phyloP scores from a whole-genome alignment of 129 eudicot species.

The Dittrichia graveolens region DNA sequence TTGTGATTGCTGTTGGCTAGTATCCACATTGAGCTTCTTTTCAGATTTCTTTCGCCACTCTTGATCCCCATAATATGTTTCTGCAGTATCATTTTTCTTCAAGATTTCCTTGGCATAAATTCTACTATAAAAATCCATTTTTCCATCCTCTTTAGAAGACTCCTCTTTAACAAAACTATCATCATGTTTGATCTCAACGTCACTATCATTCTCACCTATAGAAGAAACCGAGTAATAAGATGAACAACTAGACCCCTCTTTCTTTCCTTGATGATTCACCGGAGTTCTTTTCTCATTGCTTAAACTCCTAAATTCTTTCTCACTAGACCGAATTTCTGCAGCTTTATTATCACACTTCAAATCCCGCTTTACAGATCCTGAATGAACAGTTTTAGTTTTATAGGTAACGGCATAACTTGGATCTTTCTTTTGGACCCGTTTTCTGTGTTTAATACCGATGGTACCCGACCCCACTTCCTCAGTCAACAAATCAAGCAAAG shows the following conservation, averaged over 20 bases:
- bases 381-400: conserved; percentile 33
- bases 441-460: conserved; percentile 46
- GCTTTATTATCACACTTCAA: conserved; percentile 34
- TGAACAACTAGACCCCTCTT: conserved; percentile 71
- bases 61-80: conserved; percentile 38
- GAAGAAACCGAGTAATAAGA: conserved; percentile 73
- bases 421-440: conserved; percentile 36
- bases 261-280: conserved; percentile 44
- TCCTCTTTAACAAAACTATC: conserved; percentile 37
- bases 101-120: conserved; percentile 29
- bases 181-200: conserved; percentile 40
- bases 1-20: conserved; percentile 39
- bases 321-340: conserved; percentile 28
- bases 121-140: conserved; percentile 28
- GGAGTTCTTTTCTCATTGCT: conserved; percentile 27
- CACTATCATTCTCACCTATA: conserved; percentile 58
- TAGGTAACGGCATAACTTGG: conserved; percentile 1
- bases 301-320: conserved; percentile 36
- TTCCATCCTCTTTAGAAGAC: conserved; percentile 43
- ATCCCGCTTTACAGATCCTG: conserved; percentile 30
- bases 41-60: conserved; percentile 82
- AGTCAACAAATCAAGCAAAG: conserved; percentile 72
- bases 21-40: conserved; percentile 64
- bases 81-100: conserved; percentile 31
- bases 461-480: conserved; percentile 62